Evolutionary conservation across 2,329 filamentous ascomycete species (phyloP).

Genomic region (Ophiocordyceps polyrhachis-furcata): DNA sequence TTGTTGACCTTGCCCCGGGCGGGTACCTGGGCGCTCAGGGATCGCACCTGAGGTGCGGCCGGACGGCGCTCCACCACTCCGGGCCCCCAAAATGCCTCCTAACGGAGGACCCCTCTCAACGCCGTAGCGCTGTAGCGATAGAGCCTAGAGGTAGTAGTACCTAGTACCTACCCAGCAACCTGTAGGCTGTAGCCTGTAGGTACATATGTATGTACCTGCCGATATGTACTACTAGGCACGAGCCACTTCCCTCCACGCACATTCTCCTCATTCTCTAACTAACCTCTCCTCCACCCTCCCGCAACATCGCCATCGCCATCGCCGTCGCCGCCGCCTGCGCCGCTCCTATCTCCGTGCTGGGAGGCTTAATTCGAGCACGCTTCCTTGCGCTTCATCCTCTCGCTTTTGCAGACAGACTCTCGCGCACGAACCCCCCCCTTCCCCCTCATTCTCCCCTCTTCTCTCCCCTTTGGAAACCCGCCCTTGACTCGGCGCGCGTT

Average conservation of each 20-base stretch:
- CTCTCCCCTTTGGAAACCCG: background rate
- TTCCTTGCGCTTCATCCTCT: background rate
- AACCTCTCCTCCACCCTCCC: background rate
- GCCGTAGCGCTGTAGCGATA: no score
- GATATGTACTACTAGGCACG: no score
- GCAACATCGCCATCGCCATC: background rate
- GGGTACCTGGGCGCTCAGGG: background rate
- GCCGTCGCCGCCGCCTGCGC: no score
- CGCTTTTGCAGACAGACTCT: background rate
- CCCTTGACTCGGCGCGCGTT: background rate
- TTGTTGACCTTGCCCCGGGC: background rate
- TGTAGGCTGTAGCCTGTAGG: no score
- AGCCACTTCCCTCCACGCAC: background rate
- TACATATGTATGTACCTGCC: no score
- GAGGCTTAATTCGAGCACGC: background rate
- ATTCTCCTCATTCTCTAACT: background rate
- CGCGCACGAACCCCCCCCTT: background rate
- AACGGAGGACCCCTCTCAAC: background rate
- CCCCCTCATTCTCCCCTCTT: background rate
- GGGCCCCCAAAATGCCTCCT: background rate
- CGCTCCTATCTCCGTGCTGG: background rate
- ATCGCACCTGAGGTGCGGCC: background rate
- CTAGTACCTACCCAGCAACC: no score
- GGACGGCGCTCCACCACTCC: background rate
- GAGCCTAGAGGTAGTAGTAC: no score